Evolutionary conservation across 768 basidiomycete species (phyloP), one percentile per base, ranked within the genome.

Genomic region (Boletus patriciae): DNA sequence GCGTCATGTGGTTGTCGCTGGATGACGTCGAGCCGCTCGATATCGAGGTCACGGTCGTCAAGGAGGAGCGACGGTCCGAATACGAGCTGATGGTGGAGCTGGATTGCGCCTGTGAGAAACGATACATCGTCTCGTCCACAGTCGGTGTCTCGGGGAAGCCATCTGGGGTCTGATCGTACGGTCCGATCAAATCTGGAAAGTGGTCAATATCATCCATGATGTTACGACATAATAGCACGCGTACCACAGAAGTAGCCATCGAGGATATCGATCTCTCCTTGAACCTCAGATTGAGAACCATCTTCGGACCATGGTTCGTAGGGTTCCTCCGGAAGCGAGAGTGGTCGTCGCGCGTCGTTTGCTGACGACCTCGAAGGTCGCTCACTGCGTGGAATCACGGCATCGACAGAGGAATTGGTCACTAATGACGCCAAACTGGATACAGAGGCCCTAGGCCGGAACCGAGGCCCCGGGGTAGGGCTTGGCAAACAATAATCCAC

Each of bases 391-490:
- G 81, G 80, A 53, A 85, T 74, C 46, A 87, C 72, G 12, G 81
- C 85, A 29, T 87, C 83, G 2, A 80, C 79, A 5, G 86, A 86
- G 40, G 75, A 71, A 34, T 79, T 80, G 0, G 85, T 83, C 74
- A 82, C 74, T 56, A 84, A 69, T 0, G 85, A 84, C 27, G 79
- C 78, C 48, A 86, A 70, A 60, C 83, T 86, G 45, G 76, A 77
- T 49, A 80, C 72, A 6, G 85, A 86, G 29, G 72, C 72, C 37
- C 76, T 70, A 23, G 67, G 64, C 16, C 38, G 50, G 21, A 21
- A 49, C 11, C 59, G 58, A 42, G 55, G 45, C 34, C 62, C 67
- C 11, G 66, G 60, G 9, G 61, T 53, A 12, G 65, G 65, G 41
- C 53, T 64, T 25, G 62, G 63, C 38, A 72, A 52, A 31, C 62